Percentiles rank a stretch among this genome's conserved stretches.
These are phyloP conservation scores for Gnomoniopsis smithogilvyi DNA, from an alignment of 2,329 filamentous ascomycete genomes.

Conservation along the genomic window DNA sequence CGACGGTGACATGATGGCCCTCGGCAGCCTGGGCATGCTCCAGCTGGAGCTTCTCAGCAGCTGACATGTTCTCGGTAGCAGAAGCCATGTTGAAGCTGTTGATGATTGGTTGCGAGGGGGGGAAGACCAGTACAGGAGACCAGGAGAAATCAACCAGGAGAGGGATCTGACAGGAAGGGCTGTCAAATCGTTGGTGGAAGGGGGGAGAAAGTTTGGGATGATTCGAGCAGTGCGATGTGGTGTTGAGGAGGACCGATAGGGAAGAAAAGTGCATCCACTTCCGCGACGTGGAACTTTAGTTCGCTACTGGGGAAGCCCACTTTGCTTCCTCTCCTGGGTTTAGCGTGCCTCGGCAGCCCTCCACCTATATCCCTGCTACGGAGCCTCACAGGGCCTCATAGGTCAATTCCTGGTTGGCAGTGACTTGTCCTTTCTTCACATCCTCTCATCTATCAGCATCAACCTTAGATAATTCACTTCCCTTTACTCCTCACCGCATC, in stretches of 20 bases:
- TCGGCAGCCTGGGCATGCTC: constrained; percentile 51
- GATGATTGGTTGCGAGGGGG: constrained; percentile 3
- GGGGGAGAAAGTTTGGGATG: constrained; percentile 2
- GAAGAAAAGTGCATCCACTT: constrained; percentile 1
- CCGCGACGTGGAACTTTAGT: constrained; percentile 17
- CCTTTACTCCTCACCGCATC: too few species aligned
- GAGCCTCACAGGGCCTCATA: too few species aligned
- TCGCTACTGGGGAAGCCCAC: background rate
- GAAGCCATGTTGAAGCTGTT: constrained; percentile 38
- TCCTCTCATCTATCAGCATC: too few species aligned
- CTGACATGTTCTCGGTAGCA: constrained; percentile 42
- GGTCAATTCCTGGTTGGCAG: too few species aligned
- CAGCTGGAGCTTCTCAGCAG: constrained; percentile 61
- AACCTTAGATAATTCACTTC: too few species aligned
- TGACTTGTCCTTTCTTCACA: too few species aligned
- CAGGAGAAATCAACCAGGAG: constrained; percentile 18
- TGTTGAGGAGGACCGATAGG: background rate
- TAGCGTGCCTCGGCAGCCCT: constrained; percentile 1
- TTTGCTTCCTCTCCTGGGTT: background rate
- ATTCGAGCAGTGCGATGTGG: background rate
- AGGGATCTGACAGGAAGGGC: constrained; percentile 19
- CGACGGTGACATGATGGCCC: constrained; percentile 63
- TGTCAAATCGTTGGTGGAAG: constrained; percentile 15
- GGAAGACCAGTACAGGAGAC: constrained; percentile 20
- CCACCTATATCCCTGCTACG: background rate